Evolutionary conservation across 2,329 filamentous ascomycete species (phyloP).

Genomic region (Fusarium oxysporum): DNA sequence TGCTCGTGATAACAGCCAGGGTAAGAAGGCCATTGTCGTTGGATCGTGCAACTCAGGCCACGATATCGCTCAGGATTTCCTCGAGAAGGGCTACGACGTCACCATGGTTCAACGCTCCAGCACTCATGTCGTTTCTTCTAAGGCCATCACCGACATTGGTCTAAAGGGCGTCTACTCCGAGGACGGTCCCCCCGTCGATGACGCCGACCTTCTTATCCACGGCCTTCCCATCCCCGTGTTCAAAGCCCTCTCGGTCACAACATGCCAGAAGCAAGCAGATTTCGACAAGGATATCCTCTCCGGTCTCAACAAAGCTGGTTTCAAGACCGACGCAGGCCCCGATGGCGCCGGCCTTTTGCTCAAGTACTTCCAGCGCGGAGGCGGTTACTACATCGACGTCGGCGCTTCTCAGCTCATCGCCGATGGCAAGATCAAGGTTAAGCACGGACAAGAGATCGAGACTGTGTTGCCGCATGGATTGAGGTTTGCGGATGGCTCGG

Average conservation of each 20-base stretch:
- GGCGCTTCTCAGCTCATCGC: constrained; percentile 71
- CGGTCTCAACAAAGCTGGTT: constrained; percentile 67
- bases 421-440: constrained; percentile 73
- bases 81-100: constrained; percentile 73
- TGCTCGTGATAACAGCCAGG: constrained; percentile 57
- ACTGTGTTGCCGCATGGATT: constrained; percentile 60
- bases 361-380: constrained; percentile 74
- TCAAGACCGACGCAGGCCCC: constrained; percentile 69
- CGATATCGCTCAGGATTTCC: constrained; percentile 76
- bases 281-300: constrained; percentile 54
- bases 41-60: constrained; percentile 77
- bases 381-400: constrained; percentile 78
- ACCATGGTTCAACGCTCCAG: constrained; percentile 77
- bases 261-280: constrained; percentile 49
- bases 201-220: constrained; percentile 72
- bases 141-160: constrained; percentile 63
- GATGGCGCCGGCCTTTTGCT: constrained; percentile 67
- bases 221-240: constrained; percentile 68
- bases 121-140: constrained; percentile 71
- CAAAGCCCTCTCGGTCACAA: constrained; percentile 67
- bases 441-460: constrained; percentile 67
- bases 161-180: constrained; percentile 65
- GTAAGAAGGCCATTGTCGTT: constrained; percentile 72
- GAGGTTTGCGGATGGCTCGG: constrained; percentile 64
- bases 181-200: constrained; percentile 69